Base-by-base conservation (phyloP, 352 stramenopile genomes). In the Globisporangium orthogonon region DNA sequence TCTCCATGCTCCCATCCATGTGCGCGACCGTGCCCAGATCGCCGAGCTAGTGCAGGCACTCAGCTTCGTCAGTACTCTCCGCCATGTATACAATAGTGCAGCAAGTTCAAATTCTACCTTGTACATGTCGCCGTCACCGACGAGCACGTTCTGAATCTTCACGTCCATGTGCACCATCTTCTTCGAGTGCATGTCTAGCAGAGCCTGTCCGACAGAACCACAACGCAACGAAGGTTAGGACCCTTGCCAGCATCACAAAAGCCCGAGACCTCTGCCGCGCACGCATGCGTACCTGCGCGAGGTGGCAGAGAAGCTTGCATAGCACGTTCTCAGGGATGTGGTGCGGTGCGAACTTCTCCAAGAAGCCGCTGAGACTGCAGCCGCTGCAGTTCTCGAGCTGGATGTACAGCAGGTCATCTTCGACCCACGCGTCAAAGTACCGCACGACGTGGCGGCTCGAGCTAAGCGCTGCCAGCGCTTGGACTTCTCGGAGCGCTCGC, bases 111-210 rank as follows among this genome's bases (percentile, higher is more conserved):
- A 31, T 23, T 13, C 4, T 18, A 87, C 78, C 71, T 94, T 94
- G 70, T 90, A 94, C 15, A 89, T 54, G 14, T 87, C 80, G 10
- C 68, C 76, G 2, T 74, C 59, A 9, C 71, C 67, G 10, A 89
- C 61, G 9, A 95, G 61, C 13, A 95, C 74, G 63, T 95, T 95
- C 59, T 89, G 81, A 10, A 92, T 61, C 63, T 95, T 95, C 50
- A 95, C 78, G 60, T 95, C 85, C 81, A 95, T 89, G 61, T 95
- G 85, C 23, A 91, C 85, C 62, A 95, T 90, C 55, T 90, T 85
- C 58, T 81, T 78, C 33, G 63, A 75, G 66, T 95, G 85, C 72
- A 95, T 87, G 53, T 93, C 83, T n/a, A 76, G 70, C 37, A 95
- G 69, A 31, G 77, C 85, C 66, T 87, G 28, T 37, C 33, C 33